phyloP scores from a whole-genome alignment of 1,139 yeast genomes.

The Kodamaea plutei region DNA sequence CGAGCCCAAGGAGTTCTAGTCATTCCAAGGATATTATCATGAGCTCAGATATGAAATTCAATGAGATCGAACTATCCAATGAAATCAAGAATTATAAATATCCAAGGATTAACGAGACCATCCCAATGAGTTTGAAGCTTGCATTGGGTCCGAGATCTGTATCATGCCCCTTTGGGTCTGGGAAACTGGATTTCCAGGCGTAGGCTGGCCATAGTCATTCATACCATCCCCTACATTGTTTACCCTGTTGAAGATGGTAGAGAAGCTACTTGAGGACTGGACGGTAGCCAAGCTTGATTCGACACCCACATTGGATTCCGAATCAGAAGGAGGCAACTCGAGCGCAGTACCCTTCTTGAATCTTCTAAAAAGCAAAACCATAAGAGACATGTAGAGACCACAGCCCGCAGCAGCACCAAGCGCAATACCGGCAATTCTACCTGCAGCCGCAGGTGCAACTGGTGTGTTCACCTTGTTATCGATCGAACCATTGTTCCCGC shows the following conservation, averaged over 20 bases:
- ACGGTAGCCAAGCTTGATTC: constrained; percentile 16
- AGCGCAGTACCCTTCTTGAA: constrained; percentile 31
- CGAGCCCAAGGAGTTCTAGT: too few species aligned
- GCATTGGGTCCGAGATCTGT: constrained; percentile 42
- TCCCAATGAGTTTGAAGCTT: constrained; percentile 45
- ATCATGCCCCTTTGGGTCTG: constrained; percentile 18
- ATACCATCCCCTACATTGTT: constrained; percentile 16
- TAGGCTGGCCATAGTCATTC: constrained; percentile 7
- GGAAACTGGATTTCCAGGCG: constrained; percentile 7
- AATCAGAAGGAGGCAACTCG: constrained; percentile 42
- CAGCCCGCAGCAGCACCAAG: constrained; percentile 71
- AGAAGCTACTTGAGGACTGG: constrained; percentile 21
- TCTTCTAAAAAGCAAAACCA: constrained; percentile 42
- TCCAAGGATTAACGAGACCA: too few species aligned
- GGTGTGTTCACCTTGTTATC: constrained; percentile 22
- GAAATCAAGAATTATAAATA: too few species aligned
- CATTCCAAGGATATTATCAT: too few species aligned
- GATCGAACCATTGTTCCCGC: constrained; percentile 38
- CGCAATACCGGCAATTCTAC: constrained; percentile 53
- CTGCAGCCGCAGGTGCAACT: constrained; percentile 24
- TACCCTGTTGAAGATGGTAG: constrained; percentile 32
- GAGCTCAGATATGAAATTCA: too few species aligned
- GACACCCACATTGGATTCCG: constrained; percentile 36
- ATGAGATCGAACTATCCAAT: too few species aligned
- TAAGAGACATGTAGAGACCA: constrained; percentile 49